These are phyloP conservation scores for Saccharomyces hybrid DNA, from an alignment of 1,139 yeast genomes.

Conservation along the genomic window DNA sequence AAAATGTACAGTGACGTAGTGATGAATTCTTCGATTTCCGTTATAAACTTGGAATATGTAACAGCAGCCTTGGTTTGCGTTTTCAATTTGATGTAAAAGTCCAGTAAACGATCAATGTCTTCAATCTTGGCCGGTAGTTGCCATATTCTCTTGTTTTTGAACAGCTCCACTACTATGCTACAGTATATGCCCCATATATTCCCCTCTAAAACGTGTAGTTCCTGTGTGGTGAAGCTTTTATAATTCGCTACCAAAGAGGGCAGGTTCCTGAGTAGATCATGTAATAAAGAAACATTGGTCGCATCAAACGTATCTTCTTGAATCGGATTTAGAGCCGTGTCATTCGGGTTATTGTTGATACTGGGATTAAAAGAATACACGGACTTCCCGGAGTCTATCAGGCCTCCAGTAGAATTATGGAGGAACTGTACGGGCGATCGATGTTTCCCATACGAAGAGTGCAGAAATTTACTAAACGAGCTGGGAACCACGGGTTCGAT, in stretches of 20 bases:
- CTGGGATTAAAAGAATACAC: slow-evolving; percentile 25
- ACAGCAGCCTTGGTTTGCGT: slow-evolving; percentile 17
- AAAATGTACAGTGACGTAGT: slow-evolving; percentile 37
- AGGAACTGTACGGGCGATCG: slow-evolving; percentile 13
- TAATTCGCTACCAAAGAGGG: slow-evolving; percentile 30
- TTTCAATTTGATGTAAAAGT: slow-evolving; percentile 26
- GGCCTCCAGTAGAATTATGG: slow-evolving; percentile 16
- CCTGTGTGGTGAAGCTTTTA: slow-evolving; percentile 25
- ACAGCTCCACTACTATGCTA: slow-evolving; percentile 25
- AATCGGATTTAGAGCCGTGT: slow-evolving; percentile 3
- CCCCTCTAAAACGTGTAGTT: slow-evolving; percentile 26
- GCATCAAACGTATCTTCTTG: slow-evolving; percentile 15
- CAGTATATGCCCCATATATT: slow-evolving; percentile 32
- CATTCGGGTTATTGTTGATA: slow-evolving; percentile 1
- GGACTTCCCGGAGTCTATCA: slow-evolving; percentile 25
- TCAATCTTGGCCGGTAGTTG: slow-evolving; percentile 33
- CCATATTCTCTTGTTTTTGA: slow-evolving; percentile 28
- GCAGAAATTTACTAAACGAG: slow-evolving; percentile 27
- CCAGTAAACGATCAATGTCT: slow-evolving; percentile 33
- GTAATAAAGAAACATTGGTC: slow-evolving; percentile 23
- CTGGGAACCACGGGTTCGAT: slow-evolving; percentile 22
- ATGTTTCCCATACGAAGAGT: slow-evolving; percentile 28
- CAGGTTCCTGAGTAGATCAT: slow-evolving; percentile 29
- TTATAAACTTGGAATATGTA: slow-evolving; percentile 27
- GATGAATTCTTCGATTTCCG: slow-evolving; percentile 40